A percentile compares a stretch with the other conserved stretches of the same genome.
These are phyloP conservation scores for Candida montana DNA, from an alignment of 805 yeast species.

Conservation along the genomic window DNA sequence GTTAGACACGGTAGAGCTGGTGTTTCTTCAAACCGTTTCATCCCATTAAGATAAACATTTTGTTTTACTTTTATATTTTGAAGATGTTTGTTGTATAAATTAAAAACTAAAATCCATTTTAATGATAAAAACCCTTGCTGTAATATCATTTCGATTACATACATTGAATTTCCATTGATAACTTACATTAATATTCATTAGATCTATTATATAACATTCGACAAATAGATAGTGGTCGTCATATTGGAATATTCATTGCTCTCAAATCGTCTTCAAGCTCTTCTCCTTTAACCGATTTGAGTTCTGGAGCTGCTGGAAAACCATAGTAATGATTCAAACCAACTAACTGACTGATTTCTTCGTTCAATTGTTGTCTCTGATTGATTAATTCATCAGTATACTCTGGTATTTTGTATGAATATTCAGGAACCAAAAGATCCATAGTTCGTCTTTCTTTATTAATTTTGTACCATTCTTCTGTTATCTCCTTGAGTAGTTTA, in stretches of 20 bases:
- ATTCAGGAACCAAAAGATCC: slow-evolving; percentile 55
- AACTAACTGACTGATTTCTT: slow-evolving; percentile 63
- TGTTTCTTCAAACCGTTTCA: slow-evolving; percentile 68
- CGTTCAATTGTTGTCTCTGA: slow-evolving; percentile 59
- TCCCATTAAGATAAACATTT: slow-evolving; percentile 51
- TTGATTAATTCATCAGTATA: slow-evolving; percentile 47
- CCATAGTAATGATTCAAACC: slow-evolving; percentile 67
- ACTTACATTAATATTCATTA: slow-evolving; percentile 4
- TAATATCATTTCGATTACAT: too few species aligned
- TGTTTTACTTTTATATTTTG: slow-evolving; percentile 11
- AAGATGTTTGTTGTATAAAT: slow-evolving; percentile 18
- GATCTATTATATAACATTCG: background rate
- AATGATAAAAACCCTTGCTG: slow-evolving; percentile 3
- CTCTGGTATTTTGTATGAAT: slow-evolving; percentile 36
- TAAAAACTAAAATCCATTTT: slow-evolving; percentile 15
- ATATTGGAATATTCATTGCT: slow-evolving; percentile 37
- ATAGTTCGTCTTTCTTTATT: slow-evolving; percentile 81
- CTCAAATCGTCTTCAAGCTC: slow-evolving; percentile 71
- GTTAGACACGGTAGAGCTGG: slow-evolving; percentile 99
- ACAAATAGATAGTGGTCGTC: background rate
- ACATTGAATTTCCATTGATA: slow-evolving; percentile 16
- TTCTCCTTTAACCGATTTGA: slow-evolving; percentile 59
- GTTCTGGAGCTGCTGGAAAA: slow-evolving; percentile 76
- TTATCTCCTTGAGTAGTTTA: slow-evolving; percentile 62
- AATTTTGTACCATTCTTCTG: slow-evolving; percentile 86